phyloP scores from a whole-genome alignment of 1,284 basidiomycete species.

The Ustilago bromivora region DNA sequence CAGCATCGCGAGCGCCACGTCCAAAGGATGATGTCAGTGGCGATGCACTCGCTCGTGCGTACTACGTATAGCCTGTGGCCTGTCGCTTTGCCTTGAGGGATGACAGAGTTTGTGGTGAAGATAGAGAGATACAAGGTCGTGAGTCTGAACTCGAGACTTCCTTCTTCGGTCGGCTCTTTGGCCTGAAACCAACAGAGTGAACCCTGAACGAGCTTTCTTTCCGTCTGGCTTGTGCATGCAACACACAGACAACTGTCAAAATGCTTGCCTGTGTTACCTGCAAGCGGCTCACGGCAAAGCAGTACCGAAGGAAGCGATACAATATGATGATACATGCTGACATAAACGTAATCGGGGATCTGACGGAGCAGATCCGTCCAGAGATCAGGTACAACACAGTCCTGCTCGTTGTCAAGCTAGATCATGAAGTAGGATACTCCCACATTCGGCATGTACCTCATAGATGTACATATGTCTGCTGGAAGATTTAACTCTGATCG shows the following conservation, averaged over 20 bases:
- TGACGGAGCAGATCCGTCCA: too few species aligned
- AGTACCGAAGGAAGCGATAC: too few species aligned
- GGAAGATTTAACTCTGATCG: too few species aligned
- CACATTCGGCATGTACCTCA: too few species aligned
- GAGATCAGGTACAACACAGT: too few species aligned
- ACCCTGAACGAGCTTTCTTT: conserved; percentile 5
- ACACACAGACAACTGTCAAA: neutral
- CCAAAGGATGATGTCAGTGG: neutral
- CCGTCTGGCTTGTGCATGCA: conserved; percentile 1
- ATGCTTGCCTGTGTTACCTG: too few species aligned
- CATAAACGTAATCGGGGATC: too few species aligned
- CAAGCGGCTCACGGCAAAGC: neutral
- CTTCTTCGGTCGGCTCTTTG: neutral
- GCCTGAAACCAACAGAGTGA: neutral
- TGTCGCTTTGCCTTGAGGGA: neutral
- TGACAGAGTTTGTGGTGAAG: neutral
- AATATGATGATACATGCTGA: too few species aligned
- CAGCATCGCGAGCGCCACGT: neutral
- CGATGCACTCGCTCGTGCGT: too few species aligned
- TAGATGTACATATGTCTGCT: too few species aligned
- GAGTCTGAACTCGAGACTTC: neutral
- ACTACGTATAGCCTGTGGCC: neutral
- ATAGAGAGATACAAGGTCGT: neutral
- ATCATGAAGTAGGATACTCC: too few species aligned
- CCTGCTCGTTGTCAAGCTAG: too few species aligned